Conservation (phyloP, 108 stramenopile species). For the Mayamaea pseudoterrestris region DNA sequence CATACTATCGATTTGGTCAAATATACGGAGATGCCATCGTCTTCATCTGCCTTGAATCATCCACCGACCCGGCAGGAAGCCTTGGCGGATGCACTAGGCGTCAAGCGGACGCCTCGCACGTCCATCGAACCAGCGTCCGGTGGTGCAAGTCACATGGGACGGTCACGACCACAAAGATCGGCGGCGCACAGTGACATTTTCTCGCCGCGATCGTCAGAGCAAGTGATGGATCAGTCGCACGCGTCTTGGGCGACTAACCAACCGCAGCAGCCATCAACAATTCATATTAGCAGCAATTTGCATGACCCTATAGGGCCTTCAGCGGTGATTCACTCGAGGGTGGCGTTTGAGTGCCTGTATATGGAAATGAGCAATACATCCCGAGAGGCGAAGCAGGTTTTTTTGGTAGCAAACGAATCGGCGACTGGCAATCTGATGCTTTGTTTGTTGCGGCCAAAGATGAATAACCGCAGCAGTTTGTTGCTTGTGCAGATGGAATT, state of each 20-base stretch:
- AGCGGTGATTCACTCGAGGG: constrained; percentile 18
- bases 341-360: constrained; percentile 14
- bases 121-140: neutral
- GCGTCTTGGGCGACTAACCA: too few relatives aligned
- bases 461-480: too few relatives aligned
- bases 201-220: too few relatives aligned
- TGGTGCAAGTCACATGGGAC: too few relatives aligned
- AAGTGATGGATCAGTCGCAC: too few relatives aligned
- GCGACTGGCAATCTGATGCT: constrained; percentile 8
- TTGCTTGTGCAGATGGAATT: too few relatives aligned
- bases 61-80: constrained; percentile 20
- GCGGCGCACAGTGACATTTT: too few relatives aligned
- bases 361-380: constrained; percentile 6
- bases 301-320: too few relatives aligned
- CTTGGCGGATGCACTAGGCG: constrained; percentile 38
- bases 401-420: constrained; percentile 21
- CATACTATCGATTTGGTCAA: constrained; percentile 9
- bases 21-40: neutral
- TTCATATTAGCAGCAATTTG: too few relatives aligned
- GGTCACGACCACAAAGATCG: too few relatives aligned
- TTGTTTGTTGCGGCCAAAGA: too few relatives aligned
- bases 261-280: too few relatives aligned
- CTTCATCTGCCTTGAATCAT: neutral
- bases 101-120: constrained; percentile 20
- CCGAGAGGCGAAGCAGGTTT: constrained; percentile 9